Conservation (phyloP, 2,329 filamentous ascomycete species). For the Cercospora brassicicola region DNA sequence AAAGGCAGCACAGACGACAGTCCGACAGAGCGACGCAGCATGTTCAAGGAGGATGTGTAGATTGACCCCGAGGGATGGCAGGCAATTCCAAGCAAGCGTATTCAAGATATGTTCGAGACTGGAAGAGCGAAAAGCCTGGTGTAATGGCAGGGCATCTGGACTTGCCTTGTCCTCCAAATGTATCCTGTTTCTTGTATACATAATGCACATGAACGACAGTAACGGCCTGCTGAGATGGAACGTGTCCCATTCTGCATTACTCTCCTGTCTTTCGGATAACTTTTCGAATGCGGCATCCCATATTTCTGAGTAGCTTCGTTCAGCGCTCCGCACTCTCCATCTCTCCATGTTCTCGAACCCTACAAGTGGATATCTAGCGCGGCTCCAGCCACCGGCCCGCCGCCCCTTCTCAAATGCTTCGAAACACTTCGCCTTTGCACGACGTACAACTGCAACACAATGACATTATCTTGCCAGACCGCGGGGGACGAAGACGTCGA, state of each 20-base stretch:
- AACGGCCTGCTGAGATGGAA: neutral
- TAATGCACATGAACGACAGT: constrained; percentile 6
- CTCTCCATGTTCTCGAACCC: neutral
- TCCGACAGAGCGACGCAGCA: constrained; percentile 66
- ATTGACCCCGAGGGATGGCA: neutral
- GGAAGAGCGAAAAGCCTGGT: neutral
- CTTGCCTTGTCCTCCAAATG: neutral
- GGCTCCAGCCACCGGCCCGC: neutral
- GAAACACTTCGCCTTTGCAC: neutral
- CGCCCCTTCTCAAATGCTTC: neutral
- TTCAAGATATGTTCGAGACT: neutral
- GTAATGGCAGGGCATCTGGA: neutral
- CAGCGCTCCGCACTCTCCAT: neutral
- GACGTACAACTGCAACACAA: neutral
- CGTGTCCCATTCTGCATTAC: neutral
- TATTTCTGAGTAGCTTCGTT: neutral
- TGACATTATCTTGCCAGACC: neutral
- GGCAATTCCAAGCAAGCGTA: neutral
- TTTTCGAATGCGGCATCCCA: neutral
- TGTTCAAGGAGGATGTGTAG: constrained; percentile 69
- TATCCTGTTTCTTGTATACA: neutral
- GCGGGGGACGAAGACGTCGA: neutral
- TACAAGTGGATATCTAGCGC: neutral
- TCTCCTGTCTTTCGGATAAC: neutral
- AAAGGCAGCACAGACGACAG: constrained; percentile 50